Base-by-base conservation (phyloP, 2,329 filamentous ascomycete genomes). In the Geoglossum cookeanum region DNA sequence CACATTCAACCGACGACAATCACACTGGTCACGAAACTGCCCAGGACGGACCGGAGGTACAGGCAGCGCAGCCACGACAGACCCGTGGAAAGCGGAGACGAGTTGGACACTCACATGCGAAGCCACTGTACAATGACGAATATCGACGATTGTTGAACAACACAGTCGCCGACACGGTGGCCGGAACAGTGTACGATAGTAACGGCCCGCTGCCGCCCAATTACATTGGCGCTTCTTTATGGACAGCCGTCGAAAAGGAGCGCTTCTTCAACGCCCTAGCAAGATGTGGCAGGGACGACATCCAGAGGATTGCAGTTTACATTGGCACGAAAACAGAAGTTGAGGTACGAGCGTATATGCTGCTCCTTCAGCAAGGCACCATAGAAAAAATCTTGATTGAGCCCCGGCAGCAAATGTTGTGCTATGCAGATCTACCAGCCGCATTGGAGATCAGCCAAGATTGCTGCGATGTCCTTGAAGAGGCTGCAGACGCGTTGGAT, bases 311-410 rank as follows among this genome's bases (percentile, higher is more conserved):
- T 57, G 75, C 86, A 1, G 64, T 69, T 7, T 74, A 77, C 0
- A 72, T 95, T 15, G 73, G 74, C 0, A 83, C 80, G 37, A 97
- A 97, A 69, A 83, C 80, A 58, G 77, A 80, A 61, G 66, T 84
- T 7, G 88, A 96, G 68, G 80, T 92, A 37, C 76, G 76, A 32
- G 78, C 84, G 55, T 89, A 89, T 65, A 67, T 94, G 3, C 64
- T 72, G 5, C 67, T 85, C 0, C 74, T 96, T 4, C 72, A 80
- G 7, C 53, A 35, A 15, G 8, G 70, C 75, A 22, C 74, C 72
- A 1, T 62, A 71, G 4, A 67, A 74, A 39, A 65, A 69, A 63
- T 8, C 66, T 65, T 64, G 17, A 69, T 61, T 33, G 62, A 65
- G 17, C 57, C 59, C 55, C 63, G 67, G 47, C 64, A 68, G 4